Percentiles rank a stretch among this genome's conserved stretches.
phyloP scores from a whole-genome alignment of 129 eudicot genomes.

The Artemisia tridentata region DNA sequence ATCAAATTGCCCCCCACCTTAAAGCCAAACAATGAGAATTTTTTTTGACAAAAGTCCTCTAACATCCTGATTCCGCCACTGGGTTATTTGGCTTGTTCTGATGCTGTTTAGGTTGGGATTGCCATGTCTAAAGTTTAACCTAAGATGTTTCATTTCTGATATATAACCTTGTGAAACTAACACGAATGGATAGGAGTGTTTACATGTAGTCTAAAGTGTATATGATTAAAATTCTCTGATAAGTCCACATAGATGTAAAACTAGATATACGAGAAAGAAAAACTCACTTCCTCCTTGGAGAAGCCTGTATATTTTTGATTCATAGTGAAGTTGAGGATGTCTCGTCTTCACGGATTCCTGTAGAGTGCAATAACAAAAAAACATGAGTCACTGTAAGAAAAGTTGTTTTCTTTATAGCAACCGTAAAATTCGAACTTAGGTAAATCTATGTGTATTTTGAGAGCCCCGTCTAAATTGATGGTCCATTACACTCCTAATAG shows the following conservation, averaged over 20 bases:
- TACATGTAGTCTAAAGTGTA: background rate
- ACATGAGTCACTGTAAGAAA: slow-evolving; percentile 1
- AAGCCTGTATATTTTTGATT: slow-evolving; percentile 77
- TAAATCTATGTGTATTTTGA: background rate
- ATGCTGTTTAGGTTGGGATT: too few relatives aligned
- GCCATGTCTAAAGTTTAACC: too few relatives aligned
- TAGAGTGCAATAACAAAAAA: background rate
- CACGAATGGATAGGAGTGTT: too few relatives aligned
- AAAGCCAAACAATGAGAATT: too few relatives aligned
- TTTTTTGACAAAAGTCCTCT: too few relatives aligned
- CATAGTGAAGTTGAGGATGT: slow-evolving; percentile 89
- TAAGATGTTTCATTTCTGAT: too few relatives aligned
- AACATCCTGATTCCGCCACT: too few relatives aligned
- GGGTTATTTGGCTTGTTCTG: too few relatives aligned
- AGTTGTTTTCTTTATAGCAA: background rate
- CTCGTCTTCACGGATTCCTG: slow-evolving; percentile 80
- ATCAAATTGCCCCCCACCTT: too few relatives aligned
- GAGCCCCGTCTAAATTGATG: background rate
- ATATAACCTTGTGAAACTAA: too few relatives aligned
- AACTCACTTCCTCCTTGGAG: slow-evolving; percentile 89
- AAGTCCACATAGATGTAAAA: background rate
- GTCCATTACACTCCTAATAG: background rate
- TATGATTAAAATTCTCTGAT: background rate
- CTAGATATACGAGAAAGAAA: slow-evolving; percentile 13
- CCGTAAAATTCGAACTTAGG: background rate